Percentiles rank a stretch among this genome's conserved stretches.
Conservation (phyloP, 805 yeast genomes). For the Kodamaea restingae region DNA sequence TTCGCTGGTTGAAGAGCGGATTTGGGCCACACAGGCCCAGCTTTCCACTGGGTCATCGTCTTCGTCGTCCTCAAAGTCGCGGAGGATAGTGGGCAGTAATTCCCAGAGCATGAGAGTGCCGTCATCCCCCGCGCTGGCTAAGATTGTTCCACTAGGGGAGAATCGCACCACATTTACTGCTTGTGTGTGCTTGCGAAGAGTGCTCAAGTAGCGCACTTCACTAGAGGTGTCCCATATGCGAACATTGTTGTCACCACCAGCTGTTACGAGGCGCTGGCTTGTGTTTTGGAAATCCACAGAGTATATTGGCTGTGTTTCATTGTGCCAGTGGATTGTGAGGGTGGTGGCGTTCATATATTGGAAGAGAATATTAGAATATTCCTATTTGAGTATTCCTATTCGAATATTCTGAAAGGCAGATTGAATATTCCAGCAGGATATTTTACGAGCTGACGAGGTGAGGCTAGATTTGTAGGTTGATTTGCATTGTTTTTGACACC, state of each 20-base stretch:
- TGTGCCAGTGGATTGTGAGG: slow-evolving; percentile 68
- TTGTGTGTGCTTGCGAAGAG: slow-evolving; percentile 83
- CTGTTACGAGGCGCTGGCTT: slow-evolving; percentile 63
- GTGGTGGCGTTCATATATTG: slow-evolving; percentile 36
- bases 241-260: slow-evolving; percentile 93
- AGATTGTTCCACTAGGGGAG: slow-evolving; percentile 58
- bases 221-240: slow-evolving; percentile 45
- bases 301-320: slow-evolving; percentile 71
- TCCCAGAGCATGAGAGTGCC: slow-evolving; percentile 85
- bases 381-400: too few species aligned
- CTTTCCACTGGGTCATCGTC: slow-evolving; percentile 47
- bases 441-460: too few species aligned
- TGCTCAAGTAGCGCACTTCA: slow-evolving; percentile 67
- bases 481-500: too few species aligned
- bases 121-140: slow-evolving; percentile 95
- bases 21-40: slow-evolving; percentile 64
- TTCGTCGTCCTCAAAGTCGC: slow-evolving; percentile 57
- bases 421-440: too few species aligned
- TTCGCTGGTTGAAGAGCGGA: slow-evolving; percentile 64
- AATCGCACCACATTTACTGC: slow-evolving; percentile 92
- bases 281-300: slow-evolving; percentile 59
- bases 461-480: too few species aligned
- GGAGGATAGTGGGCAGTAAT: slow-evolving; percentile 47
- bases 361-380: slow-evolving; percentile 1
- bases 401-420: too few species aligned